A percentile compares a stretch with the other conserved stretches of the same genome.
phyloP scores from a whole-genome alignment of 768 basidiomycete species.

The Mrakia blollopis region DNA sequence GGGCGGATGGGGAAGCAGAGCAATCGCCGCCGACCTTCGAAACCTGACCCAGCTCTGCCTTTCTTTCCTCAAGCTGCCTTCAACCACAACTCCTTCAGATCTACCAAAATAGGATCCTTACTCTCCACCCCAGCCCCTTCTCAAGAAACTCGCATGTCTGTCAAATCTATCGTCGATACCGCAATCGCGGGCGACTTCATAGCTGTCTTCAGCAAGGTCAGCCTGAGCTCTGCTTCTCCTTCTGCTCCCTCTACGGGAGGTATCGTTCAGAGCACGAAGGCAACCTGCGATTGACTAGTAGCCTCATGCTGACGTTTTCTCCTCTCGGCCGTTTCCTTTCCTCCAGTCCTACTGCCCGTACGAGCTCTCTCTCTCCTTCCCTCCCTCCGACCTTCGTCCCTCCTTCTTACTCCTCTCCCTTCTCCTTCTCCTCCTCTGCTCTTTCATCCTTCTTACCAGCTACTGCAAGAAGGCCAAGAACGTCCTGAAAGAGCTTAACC shows the following conservation, averaged over 20 bases:
- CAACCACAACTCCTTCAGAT: background rate
- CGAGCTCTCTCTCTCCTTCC: background rate
- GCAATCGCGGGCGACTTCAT: slow-evolving; percentile 54
- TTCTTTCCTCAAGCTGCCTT: background rate
- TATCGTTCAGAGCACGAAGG: too few relatives aligned
- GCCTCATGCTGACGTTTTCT: background rate
- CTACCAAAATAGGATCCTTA: slow-evolving; percentile 20
- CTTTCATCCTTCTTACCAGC: background rate
- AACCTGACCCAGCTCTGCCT: background rate
- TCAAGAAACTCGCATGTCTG: slow-evolving; percentile 7
- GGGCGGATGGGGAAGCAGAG: background rate
- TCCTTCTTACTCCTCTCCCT: background rate
- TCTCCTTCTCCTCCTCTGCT: slow-evolving; percentile 39
- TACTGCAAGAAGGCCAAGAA: slow-evolving; percentile 54
- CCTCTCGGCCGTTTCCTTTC: background rate
- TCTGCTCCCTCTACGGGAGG: background rate
- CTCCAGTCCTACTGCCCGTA: background rate
- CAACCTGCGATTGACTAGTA: background rate
- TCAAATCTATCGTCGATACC: slow-evolving; percentile 42
- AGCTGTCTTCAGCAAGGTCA: slow-evolving; percentile 57
- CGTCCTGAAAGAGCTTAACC: slow-evolving; percentile 45
- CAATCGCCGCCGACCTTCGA: background rate
- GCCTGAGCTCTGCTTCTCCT: background rate
- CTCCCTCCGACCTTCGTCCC: background rate
- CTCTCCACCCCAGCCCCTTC: slow-evolving; percentile 1